Conservation (phyloP, 305 asterid genomes). For the Petunia hybrid region DNA sequence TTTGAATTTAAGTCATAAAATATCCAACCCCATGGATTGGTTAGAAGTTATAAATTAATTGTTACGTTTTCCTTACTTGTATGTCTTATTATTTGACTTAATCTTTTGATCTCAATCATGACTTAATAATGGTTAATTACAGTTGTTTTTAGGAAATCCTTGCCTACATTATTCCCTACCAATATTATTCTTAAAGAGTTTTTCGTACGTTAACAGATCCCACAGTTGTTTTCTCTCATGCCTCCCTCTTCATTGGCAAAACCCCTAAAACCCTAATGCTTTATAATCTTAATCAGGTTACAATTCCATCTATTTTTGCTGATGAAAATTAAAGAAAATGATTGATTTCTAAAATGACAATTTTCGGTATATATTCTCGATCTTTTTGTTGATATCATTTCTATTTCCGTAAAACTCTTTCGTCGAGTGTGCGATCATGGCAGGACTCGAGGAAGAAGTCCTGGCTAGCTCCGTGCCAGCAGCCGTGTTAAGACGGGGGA, state of each 20-base stretch:
- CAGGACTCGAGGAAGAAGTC: too few relatives aligned
- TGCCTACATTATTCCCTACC: not conserved
- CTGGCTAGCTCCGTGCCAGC: too few relatives aligned
- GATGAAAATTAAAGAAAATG: constrained; percentile 10
- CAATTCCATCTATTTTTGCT: constrained; percentile 14
- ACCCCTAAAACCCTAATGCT: not conserved
- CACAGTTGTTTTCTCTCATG: constrained; percentile 27
- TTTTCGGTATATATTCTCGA: not conserved
- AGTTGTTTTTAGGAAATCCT: not conserved
- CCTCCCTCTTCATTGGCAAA: constrained; percentile 30
- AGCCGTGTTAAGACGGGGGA: too few relatives aligned
- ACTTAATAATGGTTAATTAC: not conserved
- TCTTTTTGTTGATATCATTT: not conserved
- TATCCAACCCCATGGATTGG: constrained; percentile 17
- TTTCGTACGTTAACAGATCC: not conserved
- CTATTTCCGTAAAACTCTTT: too few relatives aligned
- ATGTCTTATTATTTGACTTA: constrained; percentile 40
- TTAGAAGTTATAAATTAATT: constrained; percentile 8
- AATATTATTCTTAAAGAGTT: not conserved
- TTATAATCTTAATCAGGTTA: constrained; percentile 2
- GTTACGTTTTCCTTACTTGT: not conserved
- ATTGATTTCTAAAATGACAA: not conserved
- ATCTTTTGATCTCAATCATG: constrained; percentile 4
- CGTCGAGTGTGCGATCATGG: too few relatives aligned
- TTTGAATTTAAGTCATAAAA: not conserved